Conservation (phyloP, 345 rosid species). For the Corymbia maculata region DNA sequence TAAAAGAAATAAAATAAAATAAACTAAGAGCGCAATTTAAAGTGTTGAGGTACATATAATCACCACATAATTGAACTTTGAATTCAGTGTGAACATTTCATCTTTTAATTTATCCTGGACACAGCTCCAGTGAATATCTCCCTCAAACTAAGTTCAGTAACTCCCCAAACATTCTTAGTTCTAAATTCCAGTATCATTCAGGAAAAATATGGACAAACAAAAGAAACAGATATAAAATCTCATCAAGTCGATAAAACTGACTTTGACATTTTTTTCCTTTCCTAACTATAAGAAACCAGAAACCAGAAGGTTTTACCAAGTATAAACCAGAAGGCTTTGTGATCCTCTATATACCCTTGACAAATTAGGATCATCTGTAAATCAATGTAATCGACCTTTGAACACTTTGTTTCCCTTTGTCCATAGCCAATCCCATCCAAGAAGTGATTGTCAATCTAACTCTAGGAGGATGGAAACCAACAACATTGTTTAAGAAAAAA, state of each 20-base stretch:
- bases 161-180: not conserved
- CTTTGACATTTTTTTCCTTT: not conserved
- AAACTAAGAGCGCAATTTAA: not conserved
- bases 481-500: not conserved
- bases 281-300: not conserved
- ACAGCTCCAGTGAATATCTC: not conserved
- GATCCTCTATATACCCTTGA: not conserved
- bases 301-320: not conserved
- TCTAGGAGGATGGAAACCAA: not conserved
- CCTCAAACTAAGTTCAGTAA: not conserved
- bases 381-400: not conserved
- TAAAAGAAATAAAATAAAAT: not conserved
- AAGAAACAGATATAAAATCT: not conserved
- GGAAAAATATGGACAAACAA: not conserved
- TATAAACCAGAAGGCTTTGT: not conserved
- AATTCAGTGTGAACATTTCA: not conserved
- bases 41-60: not conserved
- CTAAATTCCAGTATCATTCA: not conserved
- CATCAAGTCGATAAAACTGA: not conserved
- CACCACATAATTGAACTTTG: not conserved
- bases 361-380: not conserved
- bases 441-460: not conserved
- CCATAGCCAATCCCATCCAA: not conserved
- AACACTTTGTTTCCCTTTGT: not conserved
- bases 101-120: not conserved